These are phyloP conservation scores for Agaricus blazei DNA, from an alignment of 768 basidiomycete species.

Conservation along the genomic window DNA sequence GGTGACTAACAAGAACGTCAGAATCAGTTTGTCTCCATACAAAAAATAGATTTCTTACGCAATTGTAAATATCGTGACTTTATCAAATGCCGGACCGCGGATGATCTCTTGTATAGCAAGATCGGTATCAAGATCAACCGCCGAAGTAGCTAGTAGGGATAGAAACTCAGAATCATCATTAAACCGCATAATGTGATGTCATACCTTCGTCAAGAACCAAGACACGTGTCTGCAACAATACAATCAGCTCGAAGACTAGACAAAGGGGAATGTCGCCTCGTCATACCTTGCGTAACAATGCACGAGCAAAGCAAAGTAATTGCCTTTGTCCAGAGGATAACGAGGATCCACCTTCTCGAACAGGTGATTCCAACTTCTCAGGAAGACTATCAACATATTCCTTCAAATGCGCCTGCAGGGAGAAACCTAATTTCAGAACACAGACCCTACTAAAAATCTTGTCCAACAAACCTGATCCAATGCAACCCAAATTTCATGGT, in stretches of 20 bases:
- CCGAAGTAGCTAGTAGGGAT: conserved; percentile 62
- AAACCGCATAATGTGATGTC: not conserved
- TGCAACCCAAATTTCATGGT: conserved; percentile 85
- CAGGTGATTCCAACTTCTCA: conserved; percentile 65
- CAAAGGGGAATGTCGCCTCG: not conserved
- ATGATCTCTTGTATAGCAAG: conserved; percentile 86
- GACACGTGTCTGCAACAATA: conserved; percentile 58
- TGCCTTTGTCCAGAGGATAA: conserved; percentile 85
- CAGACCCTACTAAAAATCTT: not conserved
- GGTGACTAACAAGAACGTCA: conserved; percentile 42
- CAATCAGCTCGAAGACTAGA: not conserved
- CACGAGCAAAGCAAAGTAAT: conserved; percentile 84
- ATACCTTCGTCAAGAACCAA: conserved; percentile 90
- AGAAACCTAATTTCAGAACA: not conserved
- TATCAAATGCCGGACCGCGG: conserved; percentile 67
- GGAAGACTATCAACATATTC: conserved; percentile 61
- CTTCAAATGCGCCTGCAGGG: conserved; percentile 55
- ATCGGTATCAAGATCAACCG: conserved; percentile 89
- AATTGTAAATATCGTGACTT: conserved; percentile 83
- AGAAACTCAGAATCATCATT: not conserved
- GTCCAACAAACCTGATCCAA: conserved; percentile 50
- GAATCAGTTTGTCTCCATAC: not conserved
- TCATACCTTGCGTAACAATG: conserved; percentile 67
- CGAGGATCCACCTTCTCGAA: conserved; percentile 77
- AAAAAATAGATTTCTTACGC: conserved; percentile 42